Conservation (phyloP, 106 monocot genomes). For the Allium fistulosum region DNA sequence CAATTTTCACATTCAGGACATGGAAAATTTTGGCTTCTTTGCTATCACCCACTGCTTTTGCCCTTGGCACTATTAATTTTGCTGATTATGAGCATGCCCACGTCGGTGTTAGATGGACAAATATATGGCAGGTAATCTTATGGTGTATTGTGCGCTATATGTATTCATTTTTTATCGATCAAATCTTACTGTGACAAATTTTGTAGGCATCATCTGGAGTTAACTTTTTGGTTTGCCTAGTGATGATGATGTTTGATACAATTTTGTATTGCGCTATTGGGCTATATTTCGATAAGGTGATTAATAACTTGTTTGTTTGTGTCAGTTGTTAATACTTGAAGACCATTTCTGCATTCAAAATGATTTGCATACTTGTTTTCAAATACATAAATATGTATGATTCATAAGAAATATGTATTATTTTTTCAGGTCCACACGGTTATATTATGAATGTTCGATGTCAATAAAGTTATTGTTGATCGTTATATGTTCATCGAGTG, state of each 20-base stretch:
- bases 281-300: constrained; percentile 87
- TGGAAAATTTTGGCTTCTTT: constrained; percentile 76
- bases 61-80: constrained; percentile 89
- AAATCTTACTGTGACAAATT: neutral
- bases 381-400: neutral
- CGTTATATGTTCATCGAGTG: no score
- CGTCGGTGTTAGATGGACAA: constrained; percentile 90
- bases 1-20: constrained; percentile 34
- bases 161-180: neutral
- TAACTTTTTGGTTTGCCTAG: constrained; percentile 77
- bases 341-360: neutral
- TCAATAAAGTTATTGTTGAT: no score
- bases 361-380: neutral
- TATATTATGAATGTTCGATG: no score
- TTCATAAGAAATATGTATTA: no score
- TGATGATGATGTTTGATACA: constrained; percentile 77
- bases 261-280: constrained; percentile 52
- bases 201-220: constrained; percentile 82
- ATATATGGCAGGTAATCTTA: constrained; percentile 72
- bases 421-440: no score
- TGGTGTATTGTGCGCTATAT: neutral
- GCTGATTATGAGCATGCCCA: constrained; percentile 98
- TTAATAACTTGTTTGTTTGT: neutral
- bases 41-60: constrained; percentile 89
- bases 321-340: no score